Conservation (phyloP, 78 protist genomes). For the Dictyostelium discoideum region dicty_2.7 NC_007091.3:4819001-4819500, state of each 20-base stretch:
- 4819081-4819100: not conserved
- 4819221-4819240: not conserved
- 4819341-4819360: not conserved
- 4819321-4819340: not conserved
- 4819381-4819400: not conserved
- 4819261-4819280: not conserved
- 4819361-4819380: not conserved
- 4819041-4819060: not conserved
- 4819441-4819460: not conserved
- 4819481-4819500: not conserved
- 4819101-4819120: not conserved
- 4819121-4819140: not conserved
- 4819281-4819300: not conserved
- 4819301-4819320: not conserved
- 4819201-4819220: not conserved
- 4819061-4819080: not conserved
- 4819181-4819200: not conserved
- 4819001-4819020: not conserved
- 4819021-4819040: not conserved
- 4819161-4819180: no score
- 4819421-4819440: not conserved
- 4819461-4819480: no score
- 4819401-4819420: not conserved
- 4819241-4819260: not conserved
- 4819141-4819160: not conserved